phyloP scores from a whole-genome alignment of 2,329 filamentous ascomycete species.

The Myrmaecium sp. region DNA sequence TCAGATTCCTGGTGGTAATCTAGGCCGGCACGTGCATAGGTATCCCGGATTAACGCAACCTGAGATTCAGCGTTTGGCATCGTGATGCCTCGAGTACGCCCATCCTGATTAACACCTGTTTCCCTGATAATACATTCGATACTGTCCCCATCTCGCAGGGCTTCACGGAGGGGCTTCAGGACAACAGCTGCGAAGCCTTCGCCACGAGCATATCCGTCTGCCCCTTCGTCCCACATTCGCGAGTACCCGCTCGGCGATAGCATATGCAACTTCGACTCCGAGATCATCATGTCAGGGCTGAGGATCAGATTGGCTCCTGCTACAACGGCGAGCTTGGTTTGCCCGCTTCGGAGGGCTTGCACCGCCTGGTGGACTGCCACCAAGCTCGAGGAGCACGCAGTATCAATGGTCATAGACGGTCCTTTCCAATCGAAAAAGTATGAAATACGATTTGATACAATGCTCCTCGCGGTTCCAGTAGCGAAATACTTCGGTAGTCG shows the following conservation, averaged over 20 bases:
- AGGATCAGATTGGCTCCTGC: slow-evolving; percentile 11
- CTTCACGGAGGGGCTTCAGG: slow-evolving; percentile 32
- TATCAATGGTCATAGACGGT: slow-evolving; percentile 21
- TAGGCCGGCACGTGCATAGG: slow-evolving; percentile 19
- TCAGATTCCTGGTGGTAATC: slow-evolving; percentile 7
- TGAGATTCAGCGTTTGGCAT: slow-evolving; percentile 21
- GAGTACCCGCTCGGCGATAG: slow-evolving; percentile 13
- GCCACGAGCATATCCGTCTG: slow-evolving; percentile 34
- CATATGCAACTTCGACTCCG: slow-evolving; percentile 13
- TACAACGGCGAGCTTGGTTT: slow-evolving; percentile 7
- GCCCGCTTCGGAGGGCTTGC: slow-evolving; percentile 4
- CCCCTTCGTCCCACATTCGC: slow-evolving; percentile 20
- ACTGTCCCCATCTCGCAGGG: slow-evolving; percentile 29
- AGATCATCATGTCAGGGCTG: slow-evolving; percentile 9
- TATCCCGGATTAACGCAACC: slow-evolving; percentile 16
- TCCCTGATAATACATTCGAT: slow-evolving; percentile 24
- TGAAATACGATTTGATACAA: slow-evolving; percentile 20
- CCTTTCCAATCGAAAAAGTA: slow-evolving; percentile 21
- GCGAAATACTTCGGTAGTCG: slow-evolving; percentile 8
- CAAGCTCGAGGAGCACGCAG: slow-evolving; percentile 20
- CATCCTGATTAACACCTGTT: slow-evolving; percentile 22
- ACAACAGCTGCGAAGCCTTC: slow-evolving; percentile 36
- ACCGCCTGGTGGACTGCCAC: slow-evolving; percentile 12
- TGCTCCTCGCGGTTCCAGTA: slow-evolving; percentile 13
- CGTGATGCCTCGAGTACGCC: slow-evolving; percentile 22